Evolutionary conservation across 2,329 filamentous ascomycete species (phyloP).

Genomic region (Cladorrhinum sp.): DNA sequence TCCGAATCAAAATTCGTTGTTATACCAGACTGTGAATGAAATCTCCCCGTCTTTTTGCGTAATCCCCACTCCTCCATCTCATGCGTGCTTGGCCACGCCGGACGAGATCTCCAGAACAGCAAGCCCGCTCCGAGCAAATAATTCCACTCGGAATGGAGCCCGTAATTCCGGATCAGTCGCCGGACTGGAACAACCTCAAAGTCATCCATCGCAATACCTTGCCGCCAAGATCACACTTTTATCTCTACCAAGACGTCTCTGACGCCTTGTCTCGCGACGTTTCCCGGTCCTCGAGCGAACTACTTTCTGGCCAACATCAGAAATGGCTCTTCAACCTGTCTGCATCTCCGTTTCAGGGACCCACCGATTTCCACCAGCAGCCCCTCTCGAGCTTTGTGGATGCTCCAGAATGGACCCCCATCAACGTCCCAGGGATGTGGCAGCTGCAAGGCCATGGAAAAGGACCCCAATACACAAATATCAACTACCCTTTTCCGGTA

Average conservation of each 20-base stretch:
- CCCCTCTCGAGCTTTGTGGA: conserved; percentile 26
- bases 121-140: no score
- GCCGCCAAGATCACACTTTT: conserved; percentile 53
- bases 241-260: conserved; percentile 45
- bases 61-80: background rate
- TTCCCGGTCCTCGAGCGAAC: conserved; percentile 34
- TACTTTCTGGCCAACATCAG: conserved; percentile 41
- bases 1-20: no score
- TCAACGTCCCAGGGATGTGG: conserved; percentile 65
- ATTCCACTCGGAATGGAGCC: background rate
- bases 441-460: conserved; percentile 63
- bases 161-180: conserved; percentile 26
- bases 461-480: conserved; percentile 59
- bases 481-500: conserved; percentile 59
- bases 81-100: background rate
- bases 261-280: conserved; percentile 46
- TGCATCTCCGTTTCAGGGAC: conserved; percentile 39
- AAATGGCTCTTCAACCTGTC: conserved; percentile 46
- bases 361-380: conserved; percentile 33
- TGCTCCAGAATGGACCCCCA: conserved; percentile 42
- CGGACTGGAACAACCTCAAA: conserved; percentile 59
- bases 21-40: no score
- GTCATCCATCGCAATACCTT: conserved; percentile 57
- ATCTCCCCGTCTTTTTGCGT: background rate
- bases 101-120: no score